Conservation (phyloP, 2,329 filamentous ascomycete genomes). For the Esteya vermicola region DNA sequence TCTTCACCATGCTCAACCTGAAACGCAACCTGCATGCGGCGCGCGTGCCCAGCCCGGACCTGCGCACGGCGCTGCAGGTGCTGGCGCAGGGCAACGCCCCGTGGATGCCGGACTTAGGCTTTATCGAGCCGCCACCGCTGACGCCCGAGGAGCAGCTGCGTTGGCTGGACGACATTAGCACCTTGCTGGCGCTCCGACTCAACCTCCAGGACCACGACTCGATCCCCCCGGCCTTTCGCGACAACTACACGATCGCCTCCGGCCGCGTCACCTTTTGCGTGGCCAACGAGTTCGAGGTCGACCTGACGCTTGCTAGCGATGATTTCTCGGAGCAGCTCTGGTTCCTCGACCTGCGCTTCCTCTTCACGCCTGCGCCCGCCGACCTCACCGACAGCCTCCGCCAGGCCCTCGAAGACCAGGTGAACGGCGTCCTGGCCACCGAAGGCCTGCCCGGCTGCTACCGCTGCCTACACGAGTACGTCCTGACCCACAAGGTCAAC, state of each 20-base stretch:
- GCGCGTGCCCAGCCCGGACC: constrained; percentile 76
- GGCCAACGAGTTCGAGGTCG: constrained; percentile 75
- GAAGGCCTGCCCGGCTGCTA: constrained; percentile 72
- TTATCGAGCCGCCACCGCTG: constrained; percentile 59
- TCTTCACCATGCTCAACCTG: constrained; percentile 53
- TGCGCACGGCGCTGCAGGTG: constrained; percentile 77
- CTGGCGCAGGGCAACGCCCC: constrained; percentile 63
- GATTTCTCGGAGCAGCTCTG: constrained; percentile 74
- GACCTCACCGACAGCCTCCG: constrained; percentile 49
- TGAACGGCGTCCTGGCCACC: constrained; percentile 56
- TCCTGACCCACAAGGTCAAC: constrained; percentile 80
- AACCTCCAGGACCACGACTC: constrained; percentile 69
- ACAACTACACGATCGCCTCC: constrained; percentile 65
- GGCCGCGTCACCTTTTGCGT: constrained; percentile 87
- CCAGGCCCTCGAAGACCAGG: constrained; percentile 50
- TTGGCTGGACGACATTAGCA: constrained; percentile 70
- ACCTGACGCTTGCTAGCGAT: constrained; percentile 81
- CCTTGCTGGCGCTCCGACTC: constrained; percentile 67
- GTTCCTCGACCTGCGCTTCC: constrained; percentile 83
- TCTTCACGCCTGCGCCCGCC: constrained; percentile 56
- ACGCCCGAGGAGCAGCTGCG: constrained; percentile 58
- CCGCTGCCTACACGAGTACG: constrained; percentile 72
- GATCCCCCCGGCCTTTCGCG: constrained; percentile 58
- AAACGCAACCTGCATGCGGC: constrained; percentile 60
- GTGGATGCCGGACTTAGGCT: constrained; percentile 72